A percentile compares a stretch with the other conserved stretches of the same genome.
phyloP scores from a whole-genome alignment of 208 protist species.

The Leishmania tarentolae region DNA sequence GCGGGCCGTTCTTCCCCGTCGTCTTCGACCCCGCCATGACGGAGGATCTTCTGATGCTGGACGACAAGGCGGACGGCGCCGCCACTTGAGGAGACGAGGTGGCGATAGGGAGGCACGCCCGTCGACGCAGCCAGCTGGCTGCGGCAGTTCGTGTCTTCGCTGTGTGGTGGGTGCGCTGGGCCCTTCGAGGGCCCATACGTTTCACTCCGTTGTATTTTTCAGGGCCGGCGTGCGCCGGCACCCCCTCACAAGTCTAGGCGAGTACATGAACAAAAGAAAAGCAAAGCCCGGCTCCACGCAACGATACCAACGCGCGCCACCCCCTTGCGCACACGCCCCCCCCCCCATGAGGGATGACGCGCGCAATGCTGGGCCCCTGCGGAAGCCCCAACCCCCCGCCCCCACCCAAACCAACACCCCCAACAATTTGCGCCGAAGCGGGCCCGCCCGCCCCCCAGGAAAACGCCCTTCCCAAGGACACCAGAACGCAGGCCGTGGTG shows the following conservation, averaged over 20 bases:
- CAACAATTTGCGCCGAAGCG: too few species aligned
- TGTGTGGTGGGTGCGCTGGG: background rate
- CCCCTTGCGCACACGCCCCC: too few species aligned
- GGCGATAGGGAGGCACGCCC: background rate
- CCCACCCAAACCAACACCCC: too few species aligned
- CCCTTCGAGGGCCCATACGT: background rate
- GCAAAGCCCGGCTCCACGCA: background rate
- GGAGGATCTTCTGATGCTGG: constrained; percentile 65
- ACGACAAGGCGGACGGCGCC: constrained; percentile 3
- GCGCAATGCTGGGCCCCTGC: too few species aligned
- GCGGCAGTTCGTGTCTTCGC: background rate
- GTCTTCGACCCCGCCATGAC: constrained; percentile 85
- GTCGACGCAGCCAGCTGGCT: background rate
- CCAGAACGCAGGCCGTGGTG: too few species aligned
- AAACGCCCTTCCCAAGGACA: too few species aligned
- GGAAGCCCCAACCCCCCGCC: too few species aligned
- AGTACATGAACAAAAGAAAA: background rate
- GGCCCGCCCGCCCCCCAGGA: too few species aligned
- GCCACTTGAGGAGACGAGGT: background rate
- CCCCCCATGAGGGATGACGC: too few species aligned
- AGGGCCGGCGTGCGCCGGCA: background rate
- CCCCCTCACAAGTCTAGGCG: background rate
- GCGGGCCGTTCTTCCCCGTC: constrained; percentile 75
- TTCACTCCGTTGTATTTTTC: background rate
- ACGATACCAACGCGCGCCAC: background rate